These are phyloP conservation scores for Boletus subparvulus DNA, from an alignment of 768 basidiomycete species.

Conservation along the genomic window DNA sequence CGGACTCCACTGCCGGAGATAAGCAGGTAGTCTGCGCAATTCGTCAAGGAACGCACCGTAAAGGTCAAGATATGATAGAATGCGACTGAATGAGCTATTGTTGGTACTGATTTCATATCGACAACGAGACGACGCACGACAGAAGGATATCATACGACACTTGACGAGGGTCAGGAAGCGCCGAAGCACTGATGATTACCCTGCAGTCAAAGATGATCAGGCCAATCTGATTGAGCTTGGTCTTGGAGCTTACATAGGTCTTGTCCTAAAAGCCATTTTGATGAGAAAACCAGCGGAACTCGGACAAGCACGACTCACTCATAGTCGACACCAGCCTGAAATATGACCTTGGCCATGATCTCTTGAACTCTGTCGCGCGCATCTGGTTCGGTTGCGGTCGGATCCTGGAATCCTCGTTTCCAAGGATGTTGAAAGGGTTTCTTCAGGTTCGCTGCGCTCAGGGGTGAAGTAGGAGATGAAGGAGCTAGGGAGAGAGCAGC, in stretches of 20 bases:
- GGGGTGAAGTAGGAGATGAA: constrained; percentile 46
- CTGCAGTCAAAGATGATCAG: constrained; percentile 39
- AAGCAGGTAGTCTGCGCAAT: neutral
- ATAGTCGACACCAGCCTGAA: constrained; percentile 87
- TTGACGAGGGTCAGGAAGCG: constrained; percentile 74
- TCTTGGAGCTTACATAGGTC: constrained; percentile 68
- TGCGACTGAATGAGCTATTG: constrained; percentile 48
- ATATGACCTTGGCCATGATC: constrained; percentile 71
- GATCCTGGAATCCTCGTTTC: constrained; percentile 40
- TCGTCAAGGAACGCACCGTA: constrained; percentile 54
- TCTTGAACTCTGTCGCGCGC: constrained; percentile 53
- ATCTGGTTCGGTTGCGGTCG: constrained; percentile 26
- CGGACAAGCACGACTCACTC: constrained; percentile 54
- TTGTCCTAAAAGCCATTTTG: constrained; percentile 52
- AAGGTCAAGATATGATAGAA: constrained; percentile 75
- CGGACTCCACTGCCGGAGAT: constrained; percentile 68
- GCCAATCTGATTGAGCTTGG: neutral
- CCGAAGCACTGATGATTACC: constrained; percentile 82
- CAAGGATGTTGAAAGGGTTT: constrained; percentile 55
- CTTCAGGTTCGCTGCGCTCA: constrained; percentile 21
- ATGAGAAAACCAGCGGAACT: constrained; percentile 17
- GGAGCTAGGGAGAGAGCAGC: constrained; percentile 57
- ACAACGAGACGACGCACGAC: constrained; percentile 46
- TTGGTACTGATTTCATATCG: constrained; percentile 3
- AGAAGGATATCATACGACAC: constrained; percentile 78